Base-by-base conservation (phyloP, 2,329 filamentous ascomycete species). In the Fusarium sp. region DNA sequence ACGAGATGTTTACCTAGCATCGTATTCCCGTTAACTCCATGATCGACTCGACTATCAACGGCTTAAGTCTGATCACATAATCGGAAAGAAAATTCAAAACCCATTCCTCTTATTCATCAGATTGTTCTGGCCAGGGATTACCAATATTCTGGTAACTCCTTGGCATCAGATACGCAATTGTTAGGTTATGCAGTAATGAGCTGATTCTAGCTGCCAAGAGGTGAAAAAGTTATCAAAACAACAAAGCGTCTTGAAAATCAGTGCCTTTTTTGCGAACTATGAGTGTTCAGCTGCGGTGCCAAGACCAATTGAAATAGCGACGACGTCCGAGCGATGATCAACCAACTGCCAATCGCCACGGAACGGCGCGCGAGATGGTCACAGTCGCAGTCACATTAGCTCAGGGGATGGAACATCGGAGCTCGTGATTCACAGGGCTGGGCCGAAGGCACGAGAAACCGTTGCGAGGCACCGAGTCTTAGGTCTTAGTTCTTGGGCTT, bases 331-430 rank as follows among this genome's bases (percentile, higher is more conserved):
- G 45, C 45, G 40, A 56, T 24, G 16, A 32, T 43, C 45, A 46
- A 18, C 45, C 46, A 68, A 65, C 50, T 20, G 43, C 50, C 42
- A 24, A 52, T 57, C 55, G 34, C 56, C 50, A 46, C 64, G 63
- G 63, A 67, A 67, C 64, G 64, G 64, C 56, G 50, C 63, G 56
- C 40, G 27, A 29, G 58, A 22, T 55, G 51, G 53, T 22, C 45
- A 46, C 34, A 46, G 16, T 25, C 24, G 34, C 10, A 20, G 27
- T 14, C 43, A 56, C 29, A 38, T 49, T 56, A 46, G 52, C 22
- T 55, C 50, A 53, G 50, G 50, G 50, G 14, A 53, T 38, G 20
- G 47, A 20, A n/a, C 20, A 29, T 47, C 32, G n/a, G 60, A 49
- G 24, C 30, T 64, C 30, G 34, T 59, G 20, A 27, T 50, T 61